Evolutionary conservation across 805 yeast genomes (phyloP), one percentile per base, ranked within the genome.

Genomic region (Kuraishia cidri): DNA sequence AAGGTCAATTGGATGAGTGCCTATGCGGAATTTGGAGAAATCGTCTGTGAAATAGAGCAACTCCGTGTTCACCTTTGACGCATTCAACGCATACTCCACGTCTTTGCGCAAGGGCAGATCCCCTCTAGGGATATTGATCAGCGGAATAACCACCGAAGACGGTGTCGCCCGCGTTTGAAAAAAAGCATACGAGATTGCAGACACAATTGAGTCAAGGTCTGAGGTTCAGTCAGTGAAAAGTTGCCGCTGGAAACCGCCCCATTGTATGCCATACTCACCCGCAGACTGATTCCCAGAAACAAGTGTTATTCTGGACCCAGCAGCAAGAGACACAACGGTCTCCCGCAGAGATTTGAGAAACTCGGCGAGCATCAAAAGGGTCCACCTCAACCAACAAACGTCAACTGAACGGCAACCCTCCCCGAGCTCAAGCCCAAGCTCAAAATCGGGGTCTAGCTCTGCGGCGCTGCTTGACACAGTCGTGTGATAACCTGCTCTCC

Each of bases 221-320:
- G 31, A 10, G 10, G 10, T 10, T 6, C 18, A 15, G 36, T 20
- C 22, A 19, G 24, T 22, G 15, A 15, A 4, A 27, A 17, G 16
- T 27, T 6, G 20, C 5, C 16, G n/a, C 33, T 24, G 20, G 6
- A 16, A 19, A 8, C 10, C 24, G 19, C 4, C 23, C 14, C n/a
- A 25, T 25, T 25, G 21, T 11, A 6, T 4, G 12, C 12, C 18
- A 30, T 14, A 40, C 48, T 11, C 32, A 53, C 59, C 81, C 0
- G 92, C 88, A 4, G 92, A 73, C 46, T 86, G 92, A 48, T 87
- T 87, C 1, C 97, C 97, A 0, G 80, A 60, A 1, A 79, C 88
- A 15, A 79, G 47, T 1, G 47, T 41, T 12, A 47, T 6, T 22
- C 25, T 31, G 23, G 26, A 14, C 12, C 37, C 16, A 2, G 21